phyloP scores from a whole-genome alignment of 345 rosid genomes.

The Pugionium dolabratum region DNA sequence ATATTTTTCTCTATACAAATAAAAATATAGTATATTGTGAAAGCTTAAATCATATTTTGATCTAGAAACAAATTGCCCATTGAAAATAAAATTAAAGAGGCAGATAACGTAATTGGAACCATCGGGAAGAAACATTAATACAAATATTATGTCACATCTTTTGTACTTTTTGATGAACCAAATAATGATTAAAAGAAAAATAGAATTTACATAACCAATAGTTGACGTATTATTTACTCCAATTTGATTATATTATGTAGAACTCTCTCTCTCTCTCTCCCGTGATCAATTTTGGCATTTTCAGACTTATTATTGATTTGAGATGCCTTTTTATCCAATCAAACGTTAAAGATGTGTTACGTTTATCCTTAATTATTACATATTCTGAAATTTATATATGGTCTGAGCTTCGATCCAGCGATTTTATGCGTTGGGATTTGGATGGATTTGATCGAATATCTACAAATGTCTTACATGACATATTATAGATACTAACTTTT shows the following conservation, averaged over 20 bases:
- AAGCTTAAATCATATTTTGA: no score
- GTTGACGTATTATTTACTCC: slow-evolving; percentile 21
- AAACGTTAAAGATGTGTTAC: slow-evolving; percentile 12
- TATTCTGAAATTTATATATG: not conserved
- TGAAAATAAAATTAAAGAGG: no score
- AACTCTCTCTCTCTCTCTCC: slow-evolving; percentile 16
- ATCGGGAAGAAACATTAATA: no score
- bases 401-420: slow-evolving; percentile 1
- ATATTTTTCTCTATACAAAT: no score
- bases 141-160: not conserved
- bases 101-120: no score
- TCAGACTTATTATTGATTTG: not conserved
- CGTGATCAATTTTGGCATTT: slow-evolving; percentile 35
- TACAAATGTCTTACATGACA: not conserved
- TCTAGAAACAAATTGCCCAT: no score
- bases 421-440: slow-evolving; percentile 23
- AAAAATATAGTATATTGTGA: no score
- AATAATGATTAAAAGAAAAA: not conserved
- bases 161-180: not conserved
- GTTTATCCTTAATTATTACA: not conserved
- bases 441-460: slow-evolving; percentile 11
- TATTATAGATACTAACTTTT: not conserved
- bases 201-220: no score
- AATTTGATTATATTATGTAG: not conserved
- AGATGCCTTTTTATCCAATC: slow-evolving; percentile 31